These are phyloP conservation scores for Phytophthora boehmeriae DNA, from an alignment of 352 stramenopile genomes.

Conservation along the genomic window DNA sequence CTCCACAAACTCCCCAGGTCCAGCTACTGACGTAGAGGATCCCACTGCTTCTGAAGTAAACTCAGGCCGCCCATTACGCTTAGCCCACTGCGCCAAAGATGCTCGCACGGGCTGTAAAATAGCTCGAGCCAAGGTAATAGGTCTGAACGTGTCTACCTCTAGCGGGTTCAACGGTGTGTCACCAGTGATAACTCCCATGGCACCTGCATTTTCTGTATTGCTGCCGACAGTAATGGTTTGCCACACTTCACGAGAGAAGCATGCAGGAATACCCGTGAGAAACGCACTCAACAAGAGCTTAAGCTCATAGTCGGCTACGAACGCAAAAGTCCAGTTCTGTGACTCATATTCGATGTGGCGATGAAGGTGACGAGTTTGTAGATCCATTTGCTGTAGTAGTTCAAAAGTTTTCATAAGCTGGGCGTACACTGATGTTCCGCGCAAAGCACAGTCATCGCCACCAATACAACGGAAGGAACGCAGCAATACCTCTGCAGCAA, in stretches of 20 bases:
- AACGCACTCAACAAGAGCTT: constrained; percentile 79
- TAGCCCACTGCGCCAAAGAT: constrained; percentile 36
- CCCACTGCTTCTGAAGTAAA: constrained; percentile 20
- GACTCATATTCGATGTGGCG: constrained; percentile 86
- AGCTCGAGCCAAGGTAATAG: constrained; percentile 43
- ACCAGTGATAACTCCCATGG: constrained; percentile 22
- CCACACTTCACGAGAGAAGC: constrained; percentile 50
- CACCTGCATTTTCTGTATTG: constrained; percentile 29
- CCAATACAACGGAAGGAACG: constrained; percentile 55
- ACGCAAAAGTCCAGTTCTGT: constrained; percentile 83
- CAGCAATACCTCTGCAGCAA: constrained; percentile 64
- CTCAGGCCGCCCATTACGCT: constrained; percentile 44
- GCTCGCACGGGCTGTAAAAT: constrained; percentile 52
- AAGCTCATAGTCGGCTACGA: constrained; percentile 85
- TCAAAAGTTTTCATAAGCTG: constrained; percentile 67
- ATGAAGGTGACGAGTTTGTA: constrained; percentile 68
- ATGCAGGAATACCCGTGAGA: constrained; percentile 59
- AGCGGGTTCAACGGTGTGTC: constrained; percentile 35
- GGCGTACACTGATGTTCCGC: constrained; percentile 51
- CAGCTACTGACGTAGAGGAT: constrained; percentile 2
- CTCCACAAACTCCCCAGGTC: constrained; percentile 22
- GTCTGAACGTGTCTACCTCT: constrained; percentile 33
- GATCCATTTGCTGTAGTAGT: constrained; percentile 82
- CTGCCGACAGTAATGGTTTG: constrained; percentile 19
- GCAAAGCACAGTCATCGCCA: constrained; percentile 30